Evolutionary conservation across 106 monocot species (phyloP), one percentile per base, ranked within the genome.

Genomic region (Gastrodia elata): DNA sequence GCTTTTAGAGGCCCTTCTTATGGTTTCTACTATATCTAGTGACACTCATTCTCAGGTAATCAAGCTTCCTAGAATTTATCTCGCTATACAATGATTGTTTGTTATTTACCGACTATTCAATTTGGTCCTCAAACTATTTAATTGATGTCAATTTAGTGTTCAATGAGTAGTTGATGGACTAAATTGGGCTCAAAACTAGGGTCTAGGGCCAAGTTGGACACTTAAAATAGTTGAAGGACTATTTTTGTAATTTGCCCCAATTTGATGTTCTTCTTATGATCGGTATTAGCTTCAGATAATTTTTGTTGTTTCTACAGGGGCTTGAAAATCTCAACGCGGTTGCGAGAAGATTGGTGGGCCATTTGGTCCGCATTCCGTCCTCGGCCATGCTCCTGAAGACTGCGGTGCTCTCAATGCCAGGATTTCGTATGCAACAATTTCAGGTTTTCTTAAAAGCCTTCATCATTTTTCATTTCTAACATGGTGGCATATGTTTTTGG

Each of bases 351-450:
- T 44, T 97, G 64, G 76, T 93, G 71, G 83, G 87, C 56, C 93
- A 88, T 85, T 82, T 97, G 76, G 75, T 93, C 75, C 92, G 93
- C 69, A 80, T 83, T 76, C 90, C 96, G 68, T 81, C 86, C 26
- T 81, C 75, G 72, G 90, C 84, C 13, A 41, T 39, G 41, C 86
- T 81, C 76, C 80, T 97, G 48, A 97, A 88, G 89, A 90, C 90
- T 74, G 65, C 80, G 55, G 84, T 97, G 81, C 67, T 97, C 36
- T 80, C 92, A 26, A 86, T 90, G 85, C 77, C 90, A 74, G 38
- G 68, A 36, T 75, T 56, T 64, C 75, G 30, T 13, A 81, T 90
- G 73, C 90, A 83, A 73, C 80, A 79, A 75, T 74, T 97, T 88
- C 96, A 97, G 96, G 96, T 96, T 39, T 20, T 73, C 26, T 48